Conservation (phyloP, 495 filamentous ascomycete genomes). For the Darksidea phi region DNA sequence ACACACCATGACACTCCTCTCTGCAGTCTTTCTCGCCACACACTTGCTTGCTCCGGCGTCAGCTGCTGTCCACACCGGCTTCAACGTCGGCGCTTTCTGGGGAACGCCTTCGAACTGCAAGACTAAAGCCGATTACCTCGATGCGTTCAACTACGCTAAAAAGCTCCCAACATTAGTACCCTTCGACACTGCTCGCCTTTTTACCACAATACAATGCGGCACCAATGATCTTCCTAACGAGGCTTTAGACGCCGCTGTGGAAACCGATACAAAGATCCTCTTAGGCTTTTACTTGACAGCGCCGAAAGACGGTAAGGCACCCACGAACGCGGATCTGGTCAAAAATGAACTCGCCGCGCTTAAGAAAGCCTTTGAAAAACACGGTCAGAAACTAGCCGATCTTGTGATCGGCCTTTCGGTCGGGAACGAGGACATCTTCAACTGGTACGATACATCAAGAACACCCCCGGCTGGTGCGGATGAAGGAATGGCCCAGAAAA, state of each 20-base stretch:
- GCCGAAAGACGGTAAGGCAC: too few relatives aligned
- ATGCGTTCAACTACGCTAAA: slow-evolving; percentile 65
- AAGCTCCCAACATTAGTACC: slow-evolving; percentile 59
- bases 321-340: too few relatives aligned
- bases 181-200: slow-evolving; percentile 69
- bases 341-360: slow-evolving; percentile 65
- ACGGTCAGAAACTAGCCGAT: slow-evolving; percentile 56
- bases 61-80: slow-evolving; percentile 57
- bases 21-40: neutral
- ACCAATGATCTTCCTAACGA: slow-evolving; percentile 50
- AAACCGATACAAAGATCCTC: slow-evolving; percentile 56
- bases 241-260: slow-evolving; percentile 50
- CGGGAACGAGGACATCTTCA: slow-evolving; percentile 73
- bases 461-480: neutral
- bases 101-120: slow-evolving; percentile 59
- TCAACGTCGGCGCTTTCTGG: slow-evolving; percentile 72
- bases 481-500: neutral
- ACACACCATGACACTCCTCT: neutral
- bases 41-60: neutral
- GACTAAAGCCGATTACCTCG: slow-evolving; percentile 60
- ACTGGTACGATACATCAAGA: too few relatives aligned
- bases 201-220: slow-evolving; percentile 57
- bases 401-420: slow-evolving; percentile 79
- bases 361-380: slow-evolving; percentile 55
- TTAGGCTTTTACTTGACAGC: too few relatives aligned